Percentiles rank a stretch among this genome's conserved stretches.
Conservation (phyloP, 768 basidiomycete species). For the Neoboletus brunneissimus region DNA sequence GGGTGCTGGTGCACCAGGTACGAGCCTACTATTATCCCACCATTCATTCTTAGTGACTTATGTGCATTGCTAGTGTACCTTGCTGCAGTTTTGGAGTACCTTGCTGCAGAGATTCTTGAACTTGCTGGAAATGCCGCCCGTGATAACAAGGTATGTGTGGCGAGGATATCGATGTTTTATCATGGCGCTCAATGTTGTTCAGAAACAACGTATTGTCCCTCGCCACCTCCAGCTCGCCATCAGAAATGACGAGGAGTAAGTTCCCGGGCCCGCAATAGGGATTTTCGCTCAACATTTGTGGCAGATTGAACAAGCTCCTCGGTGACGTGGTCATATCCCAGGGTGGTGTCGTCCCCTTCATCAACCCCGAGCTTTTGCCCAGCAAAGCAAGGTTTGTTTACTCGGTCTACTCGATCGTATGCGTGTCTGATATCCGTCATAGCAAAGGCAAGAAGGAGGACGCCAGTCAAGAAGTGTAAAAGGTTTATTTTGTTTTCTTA, state of each 20-base stretch:
- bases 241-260: conserved; percentile 84
- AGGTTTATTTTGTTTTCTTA: conserved; percentile 13
- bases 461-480: conserved; percentile 33
- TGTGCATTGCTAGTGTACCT: conserved; percentile 61
- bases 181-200: background rate
- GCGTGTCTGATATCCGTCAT: conserved; percentile 5
- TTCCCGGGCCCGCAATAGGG: background rate
- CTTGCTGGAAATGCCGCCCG: conserved; percentile 78
- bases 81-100: conserved; percentile 87
- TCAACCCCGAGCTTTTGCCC: conserved; percentile 45
- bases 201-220: conserved; percentile 93
- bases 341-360: conserved; percentile 79
- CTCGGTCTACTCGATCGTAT: background rate
- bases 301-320: conserved; percentile 72
- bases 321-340: conserved; percentile 87
- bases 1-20: conserved; percentile 85
- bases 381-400: conserved; percentile 28
- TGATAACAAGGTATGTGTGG: conserved; percentile 31
- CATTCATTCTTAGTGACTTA: background rate
- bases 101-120: conserved; percentile 91
- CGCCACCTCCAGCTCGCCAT: conserved; percentile 91
- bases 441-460: conserved; percentile 37
- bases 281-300: background rate
- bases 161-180: background rate
- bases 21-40: conserved; percentile 8